Evolutionary conservation across 495 filamentous ascomycete species (phyloP), one percentile per base, ranked within the genome.

Genomic region (Parathielavia hyrcaniae): DNA sequence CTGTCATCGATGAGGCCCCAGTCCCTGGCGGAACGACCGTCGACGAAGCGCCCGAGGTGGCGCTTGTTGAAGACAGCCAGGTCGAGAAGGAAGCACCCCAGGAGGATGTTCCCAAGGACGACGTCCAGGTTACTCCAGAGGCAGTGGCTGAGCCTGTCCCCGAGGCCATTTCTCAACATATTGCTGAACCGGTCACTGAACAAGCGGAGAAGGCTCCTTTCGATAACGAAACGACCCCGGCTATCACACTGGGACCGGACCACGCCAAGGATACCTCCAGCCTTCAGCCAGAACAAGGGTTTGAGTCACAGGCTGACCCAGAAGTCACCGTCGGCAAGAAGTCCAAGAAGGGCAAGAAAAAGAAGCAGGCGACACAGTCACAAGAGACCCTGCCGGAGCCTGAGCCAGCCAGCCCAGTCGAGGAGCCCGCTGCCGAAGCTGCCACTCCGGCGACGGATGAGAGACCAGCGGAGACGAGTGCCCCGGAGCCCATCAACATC

Each of bases 81-180:
- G 69, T 73, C 50, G 72, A 76, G 61, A 70, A 74, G 59, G 73
- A 71, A 41, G 61, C 65, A 47, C 59, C 38, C 38, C 71, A 38
- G 35, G 53, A 55, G 16, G 47, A 35, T 9, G 23, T 10, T 0
- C 47, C 38, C 22, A 20, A 19, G 30, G 55, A 51, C 16, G 43
- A 35, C n/a, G 36, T 26, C 26, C 44, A 55, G 16, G 11, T 45
- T 36, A 32, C 32, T 0, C 38, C 36, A 17, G 55, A 57, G 46
- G 3, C 35, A 20, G 16, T 23, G 20, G 55, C 38, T 30, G 64
- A 64, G 48, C 11, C 54, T n/a, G 41, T 3, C 1, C 26, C 22
- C 1, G 55, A 51, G 19, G 8, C 23, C 6, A 1, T 51, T 40
- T 14, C 55, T 12, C 43, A 46, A 47, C 23, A 55, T 6, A 16